Base-by-base conservation (phyloP, 495 filamentous ascomycete genomes). In the Penicillium mononematosum region DNA sequence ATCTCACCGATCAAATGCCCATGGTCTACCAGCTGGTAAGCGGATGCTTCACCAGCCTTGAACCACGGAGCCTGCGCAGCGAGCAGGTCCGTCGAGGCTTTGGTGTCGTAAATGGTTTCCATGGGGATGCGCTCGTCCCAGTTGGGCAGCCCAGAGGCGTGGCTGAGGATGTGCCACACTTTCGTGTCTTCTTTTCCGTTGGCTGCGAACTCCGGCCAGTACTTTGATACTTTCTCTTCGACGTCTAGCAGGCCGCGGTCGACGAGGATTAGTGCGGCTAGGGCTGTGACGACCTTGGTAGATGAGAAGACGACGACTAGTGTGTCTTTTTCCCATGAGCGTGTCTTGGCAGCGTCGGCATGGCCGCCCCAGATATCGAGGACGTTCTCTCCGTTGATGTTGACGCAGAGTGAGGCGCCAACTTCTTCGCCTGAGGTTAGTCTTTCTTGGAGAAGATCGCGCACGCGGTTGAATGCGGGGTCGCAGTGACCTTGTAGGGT, bases 351-450 rank as follows among this genome's bases (percentile, higher is more conserved):
- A 16, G 54, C 44, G 27, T 77, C 68, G 5, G 62, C 51, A 53
- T 74, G 60, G 14, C 78, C 78, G 45, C 71, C 76, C 77, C 77
- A 81, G 51, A 81, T 62, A 41, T 81, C 75, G 41, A 79, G 29
- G 22, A 80, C 75, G 31, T 70, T 62, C 32, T 68, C 64, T 27
- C 76, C 78, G 48, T 68, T 65, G 29, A 80, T 60, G 39, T 70
- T 77, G 5, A 81, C 66, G 47, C 64, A 70, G 46, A 81, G 43
- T 3, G 73, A 78, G 20, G 69, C 73, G 22, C 78, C 77, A 19
- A 76, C 31, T 61, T 81, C 78, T 17, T 68, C 58, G 24, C 64
- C 76, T 8, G 50, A 54, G 8, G 47, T 24, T 29, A 78, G 3
- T 17, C 57, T 58, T 47, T 70, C 31, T 20, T 66, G 43, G 12